A percentile compares a stretch with the other conserved stretches of the same genome.
phyloP scores from a whole-genome alignment of 495 filamentous ascomycete genomes.

The Penicillium fimorum region DNA sequence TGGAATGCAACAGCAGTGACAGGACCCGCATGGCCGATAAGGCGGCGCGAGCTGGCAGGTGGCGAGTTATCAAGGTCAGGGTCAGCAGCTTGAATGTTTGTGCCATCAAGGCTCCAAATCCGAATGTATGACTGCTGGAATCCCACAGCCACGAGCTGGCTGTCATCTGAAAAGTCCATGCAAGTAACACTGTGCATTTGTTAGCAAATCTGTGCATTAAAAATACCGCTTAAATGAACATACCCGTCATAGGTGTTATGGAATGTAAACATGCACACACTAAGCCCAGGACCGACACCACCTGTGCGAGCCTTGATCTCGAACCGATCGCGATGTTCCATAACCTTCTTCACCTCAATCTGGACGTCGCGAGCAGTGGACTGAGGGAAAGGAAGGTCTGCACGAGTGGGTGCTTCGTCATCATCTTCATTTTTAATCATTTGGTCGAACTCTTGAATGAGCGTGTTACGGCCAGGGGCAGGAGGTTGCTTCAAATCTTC shows the following conservation, averaged over 20 bases:
- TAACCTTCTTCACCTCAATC: conserved; percentile 92
- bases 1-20: conserved; percentile 90
- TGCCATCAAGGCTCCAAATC: conserved; percentile 84
- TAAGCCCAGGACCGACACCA: conserved; percentile 74
- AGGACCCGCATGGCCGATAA: conserved; percentile 88
- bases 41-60: conserved; percentile 67
- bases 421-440: conserved; percentile 89
- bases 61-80: conserved; percentile 41
- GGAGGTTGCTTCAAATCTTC: conserved; percentile 73
- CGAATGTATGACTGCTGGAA: conserved; percentile 93
- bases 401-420: conserved; percentile 73
- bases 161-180: conserved; percentile 90
- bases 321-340: conserved; percentile 87
- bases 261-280: conserved; percentile 94
- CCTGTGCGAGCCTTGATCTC: conserved; percentile 76
- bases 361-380: conserved; percentile 84
- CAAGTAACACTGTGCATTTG: conserved; percentile 67
- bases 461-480: conserved; percentile 56
- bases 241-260: conserved; percentile 92
- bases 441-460: conserved; percentile 77
- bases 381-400: conserved; percentile 79
- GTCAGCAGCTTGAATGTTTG: conserved; percentile 52
- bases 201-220: conserved; percentile 21
- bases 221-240: background rate
- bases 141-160: conserved; percentile 77